phyloP scores from a whole-genome alignment of 257 asterid genomes.

The Voacanga thouarsii region DNA sequence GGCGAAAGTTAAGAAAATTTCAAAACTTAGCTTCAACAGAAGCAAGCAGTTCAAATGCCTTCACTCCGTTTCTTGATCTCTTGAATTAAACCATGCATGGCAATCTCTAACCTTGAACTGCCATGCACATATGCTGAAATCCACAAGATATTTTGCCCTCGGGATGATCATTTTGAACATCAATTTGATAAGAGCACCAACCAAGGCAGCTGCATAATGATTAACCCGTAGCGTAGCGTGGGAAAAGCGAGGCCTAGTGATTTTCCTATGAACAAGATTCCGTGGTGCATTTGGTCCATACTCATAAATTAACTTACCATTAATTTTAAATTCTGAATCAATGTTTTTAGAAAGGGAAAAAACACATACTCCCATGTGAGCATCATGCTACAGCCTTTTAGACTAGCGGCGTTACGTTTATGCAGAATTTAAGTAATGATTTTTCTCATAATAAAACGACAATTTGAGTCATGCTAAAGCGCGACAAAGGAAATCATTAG shows the following conservation, averaged over 20 bases:
- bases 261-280: not conserved
- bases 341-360: not conserved
- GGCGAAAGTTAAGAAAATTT: too few species aligned
- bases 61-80: not conserved
- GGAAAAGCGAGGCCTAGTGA: not conserved
- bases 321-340: too few species aligned
- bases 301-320: not conserved
- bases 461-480: constrained; percentile 5
- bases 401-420: constrained; percentile 13
- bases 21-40: too few species aligned
- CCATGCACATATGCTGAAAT: not conserved
- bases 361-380: constrained; percentile 30
- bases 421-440: not conserved
- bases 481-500: constrained; percentile 11
- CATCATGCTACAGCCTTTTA: not conserved
- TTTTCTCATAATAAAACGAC: constrained; percentile 3
- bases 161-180: not conserved
- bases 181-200: not conserved
- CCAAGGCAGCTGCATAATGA: not conserved
- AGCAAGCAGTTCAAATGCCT: too few species aligned
- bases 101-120: not conserved
- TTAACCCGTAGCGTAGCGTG: not conserved
- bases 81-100: not conserved
- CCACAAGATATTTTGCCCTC: not conserved
- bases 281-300: not conserved